A percentile compares a stretch with the other conserved stretches of the same genome.
phyloP scores from a whole-genome alignment of 495 filamentous ascomycete species.

The Aeminium ludgeri region DNA sequence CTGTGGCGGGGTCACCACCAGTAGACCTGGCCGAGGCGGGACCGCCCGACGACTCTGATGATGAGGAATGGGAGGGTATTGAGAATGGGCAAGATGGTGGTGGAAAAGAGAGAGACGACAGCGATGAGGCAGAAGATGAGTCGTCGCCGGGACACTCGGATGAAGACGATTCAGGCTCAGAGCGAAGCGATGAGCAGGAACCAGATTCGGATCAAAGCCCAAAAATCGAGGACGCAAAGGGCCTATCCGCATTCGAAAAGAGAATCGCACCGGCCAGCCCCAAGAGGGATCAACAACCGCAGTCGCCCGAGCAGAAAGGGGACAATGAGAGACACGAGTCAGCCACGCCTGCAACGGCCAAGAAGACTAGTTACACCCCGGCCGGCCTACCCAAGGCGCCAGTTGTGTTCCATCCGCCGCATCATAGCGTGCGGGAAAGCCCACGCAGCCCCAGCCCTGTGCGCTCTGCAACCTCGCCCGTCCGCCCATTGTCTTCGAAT shows the following conservation, averaged over 20 bases:
- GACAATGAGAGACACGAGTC: constrained; percentile 6
- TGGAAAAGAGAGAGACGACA: constrained; percentile 2
- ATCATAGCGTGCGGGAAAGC: constrained; percentile 30
- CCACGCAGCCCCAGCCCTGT: constrained; percentile 70
- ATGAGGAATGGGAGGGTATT: constrained; percentile 1
- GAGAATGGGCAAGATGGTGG: not conserved
- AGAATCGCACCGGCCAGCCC: constrained; percentile 27
- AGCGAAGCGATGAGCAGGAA: constrained; percentile 15
- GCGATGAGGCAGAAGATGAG: too few species aligned
- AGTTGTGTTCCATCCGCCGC: constrained; percentile 40
- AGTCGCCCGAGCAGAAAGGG: constrained; percentile 4
- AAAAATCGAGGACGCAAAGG: constrained; percentile 5
- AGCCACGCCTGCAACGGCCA: constrained; percentile 2
- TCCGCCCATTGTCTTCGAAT: constrained; percentile 8
- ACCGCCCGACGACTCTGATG: constrained; percentile 8
- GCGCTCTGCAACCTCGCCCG: constrained; percentile 31
- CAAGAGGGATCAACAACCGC: not conserved
- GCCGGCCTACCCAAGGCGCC: constrained; percentile 32
- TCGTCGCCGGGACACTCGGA: too few species aligned
- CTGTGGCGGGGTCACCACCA: constrained; percentile 46
- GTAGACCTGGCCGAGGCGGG: constrained; percentile 18
- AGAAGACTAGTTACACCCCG: constrained; percentile 15
- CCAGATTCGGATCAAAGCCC: constrained; percentile 9
- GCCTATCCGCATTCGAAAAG: constrained; percentile 9
- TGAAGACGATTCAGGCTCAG: constrained; percentile 11